Evolutionary conservation across 2,329 filamentous ascomycete genomes (phyloP).

Genomic region (Verticillium longisporum): DNA sequence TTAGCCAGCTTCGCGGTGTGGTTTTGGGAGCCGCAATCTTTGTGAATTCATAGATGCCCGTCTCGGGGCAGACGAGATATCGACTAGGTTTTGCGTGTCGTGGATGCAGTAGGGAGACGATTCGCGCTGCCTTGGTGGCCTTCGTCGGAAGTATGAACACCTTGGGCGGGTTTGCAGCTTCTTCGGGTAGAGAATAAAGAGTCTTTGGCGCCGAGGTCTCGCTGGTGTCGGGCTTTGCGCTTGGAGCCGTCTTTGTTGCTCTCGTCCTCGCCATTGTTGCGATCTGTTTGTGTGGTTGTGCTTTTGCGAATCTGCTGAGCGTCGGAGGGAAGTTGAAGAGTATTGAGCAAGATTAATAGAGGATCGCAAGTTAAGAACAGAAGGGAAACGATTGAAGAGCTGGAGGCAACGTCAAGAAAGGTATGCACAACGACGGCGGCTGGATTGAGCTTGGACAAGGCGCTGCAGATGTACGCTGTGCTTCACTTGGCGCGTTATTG

Average conservation of each 20-base stretch:
- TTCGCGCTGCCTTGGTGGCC: conserved; percentile 44
- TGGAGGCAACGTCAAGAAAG: background rate
- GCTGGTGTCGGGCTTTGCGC: conserved; percentile 20
- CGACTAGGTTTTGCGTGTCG: conserved; percentile 46
- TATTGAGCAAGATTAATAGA: background rate
- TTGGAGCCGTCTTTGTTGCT: conserved; percentile 28
- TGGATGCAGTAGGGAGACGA: conserved; percentile 55
- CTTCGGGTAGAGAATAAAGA: conserved; percentile 32
- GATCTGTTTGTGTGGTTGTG: background rate
- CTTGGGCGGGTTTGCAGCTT: conserved; percentile 37
- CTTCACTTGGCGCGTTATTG: background rate
- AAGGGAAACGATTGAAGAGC: background rate
- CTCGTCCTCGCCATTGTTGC: conserved; percentile 43
- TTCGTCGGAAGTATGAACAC: conserved; percentile 55
- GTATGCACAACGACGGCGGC: too few relatives aligned
- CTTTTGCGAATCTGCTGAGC: background rate
- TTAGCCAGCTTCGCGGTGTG: conserved; percentile 55
- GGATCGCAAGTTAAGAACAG: background rate
- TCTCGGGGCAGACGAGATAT: conserved; percentile 55
- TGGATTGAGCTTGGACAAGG: too few relatives aligned
- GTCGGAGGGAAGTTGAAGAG: too few relatives aligned
- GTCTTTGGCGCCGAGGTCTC: conserved; percentile 19
- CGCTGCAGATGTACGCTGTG: too few relatives aligned
- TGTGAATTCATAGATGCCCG: conserved; percentile 60
- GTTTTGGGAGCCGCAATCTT: conserved; percentile 45